Conservation (phyloP, 2,329 filamentous ascomycete species). For the Leptographium lundbergii region DNA sequence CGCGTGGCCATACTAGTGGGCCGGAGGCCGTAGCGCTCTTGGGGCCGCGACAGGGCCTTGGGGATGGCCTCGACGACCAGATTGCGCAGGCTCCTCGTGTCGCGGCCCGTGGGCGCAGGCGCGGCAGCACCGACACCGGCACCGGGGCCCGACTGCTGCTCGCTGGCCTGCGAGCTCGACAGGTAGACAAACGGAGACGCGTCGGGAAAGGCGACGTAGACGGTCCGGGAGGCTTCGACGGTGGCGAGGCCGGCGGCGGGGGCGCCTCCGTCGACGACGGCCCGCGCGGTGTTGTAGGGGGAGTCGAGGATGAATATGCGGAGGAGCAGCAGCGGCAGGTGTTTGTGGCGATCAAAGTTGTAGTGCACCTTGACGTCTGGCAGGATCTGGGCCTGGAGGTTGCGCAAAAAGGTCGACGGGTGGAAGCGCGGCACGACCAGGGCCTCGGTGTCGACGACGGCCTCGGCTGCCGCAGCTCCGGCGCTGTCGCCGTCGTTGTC, state of each 20-base stretch:
- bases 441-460: conserved; percentile 30
- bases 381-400: conserved; percentile 60
- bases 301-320: conserved; percentile 70
- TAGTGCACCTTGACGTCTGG: conserved; percentile 78
- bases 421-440: conserved; percentile 59
- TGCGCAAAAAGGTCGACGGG: conserved; percentile 65
- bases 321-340: conserved; percentile 59
- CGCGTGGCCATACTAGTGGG: conserved; percentile 56
- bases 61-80: conserved; percentile 69
- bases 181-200: conserved; percentile 65
- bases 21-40: conserved; percentile 57
- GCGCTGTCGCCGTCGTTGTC: conserved; percentile 10
- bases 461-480: conserved; percentile 16
- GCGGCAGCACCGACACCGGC: neutral
- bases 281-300: conserved; percentile 56
- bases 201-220: conserved; percentile 75
- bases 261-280: conserved; percentile 21
- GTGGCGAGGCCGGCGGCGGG: conserved; percentile 19
- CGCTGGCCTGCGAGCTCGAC: conserved; percentile 31
- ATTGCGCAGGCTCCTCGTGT: conserved; percentile 52
- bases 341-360: conserved; percentile 59
- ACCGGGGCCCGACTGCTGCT: neutral
- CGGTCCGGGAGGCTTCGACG: conserved; percentile 54
- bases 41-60: conserved; percentile 65
- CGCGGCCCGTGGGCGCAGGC: conserved; percentile 20